phyloP scores from a whole-genome alignment of 768 basidiomycete genomes.

The Tylopilus cervinicoccineus region DNA sequence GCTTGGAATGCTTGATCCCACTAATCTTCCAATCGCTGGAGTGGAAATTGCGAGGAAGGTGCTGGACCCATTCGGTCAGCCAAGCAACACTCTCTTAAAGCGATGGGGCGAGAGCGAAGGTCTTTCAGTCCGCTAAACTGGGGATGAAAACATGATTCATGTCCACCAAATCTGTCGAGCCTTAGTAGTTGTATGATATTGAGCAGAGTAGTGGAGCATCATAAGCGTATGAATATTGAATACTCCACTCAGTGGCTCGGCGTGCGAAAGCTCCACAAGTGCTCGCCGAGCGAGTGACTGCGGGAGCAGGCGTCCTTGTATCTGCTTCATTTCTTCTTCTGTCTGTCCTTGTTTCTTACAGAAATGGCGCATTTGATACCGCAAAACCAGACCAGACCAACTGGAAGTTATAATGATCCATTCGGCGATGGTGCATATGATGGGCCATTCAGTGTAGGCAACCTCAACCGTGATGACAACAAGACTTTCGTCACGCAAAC shows the following conservation, averaged over 20 bases:
- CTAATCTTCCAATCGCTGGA: conserved; percentile 35
- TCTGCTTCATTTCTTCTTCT: neutral
- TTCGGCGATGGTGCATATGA: conserved; percentile 24
- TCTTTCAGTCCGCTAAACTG: conserved; percentile 24
- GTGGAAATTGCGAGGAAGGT: conserved; percentile 39
- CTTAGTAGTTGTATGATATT: neutral
- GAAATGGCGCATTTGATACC: conserved; percentile 22
- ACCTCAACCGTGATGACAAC: conserved; percentile 15
- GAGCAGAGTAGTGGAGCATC: neutral
- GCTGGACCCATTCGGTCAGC: conserved; percentile 38
- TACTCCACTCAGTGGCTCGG: too few species aligned
- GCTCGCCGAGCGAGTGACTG: conserved; percentile 1
- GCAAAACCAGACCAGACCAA: conserved; percentile 8
- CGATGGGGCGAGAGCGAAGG: conserved; percentile 38
- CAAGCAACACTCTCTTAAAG: conserved; percentile 36
- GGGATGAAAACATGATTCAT: neutral
- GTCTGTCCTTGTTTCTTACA: conserved; percentile 18
- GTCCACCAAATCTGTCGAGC: neutral
- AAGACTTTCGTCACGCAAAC: conserved; percentile 19
- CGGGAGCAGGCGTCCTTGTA: neutral
- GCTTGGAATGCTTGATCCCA: conserved; percentile 35
- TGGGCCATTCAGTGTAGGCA: conserved; percentile 18
- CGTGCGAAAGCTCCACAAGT: conserved; percentile 18
- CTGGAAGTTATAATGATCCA: conserved; percentile 19
- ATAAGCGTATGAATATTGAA: neutral